Evolutionary conservation across 148 eudicot species (phyloP), one percentile per base, ranked within the genome.

Genomic region (Cornus suecica): DNA sequence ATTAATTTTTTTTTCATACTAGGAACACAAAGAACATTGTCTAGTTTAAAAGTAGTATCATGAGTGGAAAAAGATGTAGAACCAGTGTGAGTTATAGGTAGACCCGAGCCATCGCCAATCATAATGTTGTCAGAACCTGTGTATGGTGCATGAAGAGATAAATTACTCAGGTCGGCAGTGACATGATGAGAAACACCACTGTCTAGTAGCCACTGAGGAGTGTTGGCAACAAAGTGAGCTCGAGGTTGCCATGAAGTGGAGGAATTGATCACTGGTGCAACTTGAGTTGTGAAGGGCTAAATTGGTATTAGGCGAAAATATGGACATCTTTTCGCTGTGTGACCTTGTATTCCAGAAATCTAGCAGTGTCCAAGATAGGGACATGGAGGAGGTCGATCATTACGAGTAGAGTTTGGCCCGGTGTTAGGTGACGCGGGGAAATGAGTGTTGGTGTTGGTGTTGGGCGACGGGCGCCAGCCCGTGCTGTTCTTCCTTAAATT

Each of bases 1-100:
- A 67, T 67, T 26, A 67, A 45, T 30, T 67, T 67, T 45, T 32
- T 67, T 67, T 67, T 30, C 45, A 67, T 67, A 45, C n/a, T 67
- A 4, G 70, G 70, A 8, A 67, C 70, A 67, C 70, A 67, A 8
- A 67, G 2, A 4, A 67, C 15, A 67, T 67, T 67, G 2, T 67
- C n/a, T 31, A 67, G 18, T 27, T 67, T 30, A 67, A 67, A 32
- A 14, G 70, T 0, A 7, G 23, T 9, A 8, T 28, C 14, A 32
- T 13, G 42, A 30, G 70, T 29, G n/a, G 6, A 8, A 67, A 67
- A 4, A 67, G 45, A 13, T 15, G 42, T 67, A 22, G 70, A 67
- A 67, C 70, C 70, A 15, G 70, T 67, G 30, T 67, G 70, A 8
- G 70, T 67, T 9, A 67, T 67, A 15, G 34, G 45, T 6, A 67